Conservation (phyloP, 1,139 yeast species). For the Zygotorulaspora mrakii region DNA sequence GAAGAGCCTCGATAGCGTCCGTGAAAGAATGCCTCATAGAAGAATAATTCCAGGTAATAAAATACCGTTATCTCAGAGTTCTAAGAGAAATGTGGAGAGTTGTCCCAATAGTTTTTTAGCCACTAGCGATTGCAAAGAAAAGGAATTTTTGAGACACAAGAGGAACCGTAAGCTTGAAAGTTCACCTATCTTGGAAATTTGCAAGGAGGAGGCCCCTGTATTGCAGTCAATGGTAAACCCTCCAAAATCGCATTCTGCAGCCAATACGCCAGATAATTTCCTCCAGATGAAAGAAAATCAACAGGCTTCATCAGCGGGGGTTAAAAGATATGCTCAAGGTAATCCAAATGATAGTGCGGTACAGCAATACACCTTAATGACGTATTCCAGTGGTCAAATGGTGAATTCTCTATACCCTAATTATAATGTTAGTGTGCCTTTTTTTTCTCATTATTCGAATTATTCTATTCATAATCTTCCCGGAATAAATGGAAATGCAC, state of each 20-base stretch:
- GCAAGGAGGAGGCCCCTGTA: slow-evolving; percentile 6
- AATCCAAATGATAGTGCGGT: slow-evolving; percentile 10
- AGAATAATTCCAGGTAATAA: slow-evolving; percentile 8
- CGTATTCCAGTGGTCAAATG: slow-evolving; percentile 18
- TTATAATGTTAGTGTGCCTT: slow-evolving; percentile 14
- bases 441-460: slow-evolving; percentile 11
- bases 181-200: slow-evolving; percentile 8
- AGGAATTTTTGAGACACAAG: slow-evolving; percentile 9
- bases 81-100: slow-evolving; percentile 13
- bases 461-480: slow-evolving; percentile 8
- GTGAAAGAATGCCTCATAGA: slow-evolving; percentile 9
- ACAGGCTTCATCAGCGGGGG: slow-evolving; percentile 10
- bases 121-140: slow-evolving; percentile 9
- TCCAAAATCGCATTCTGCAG: slow-evolving; percentile 6
- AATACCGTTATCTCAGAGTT: slow-evolving; percentile 6
- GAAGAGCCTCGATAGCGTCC: background rate
- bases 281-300: slow-evolving; percentile 11
- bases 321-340: slow-evolving; percentile 7
- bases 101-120: slow-evolving; percentile 14
- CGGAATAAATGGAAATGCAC: slow-evolving; percentile 1
- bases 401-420: slow-evolving; percentile 14
- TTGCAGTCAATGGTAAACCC: slow-evolving; percentile 6
- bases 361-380: slow-evolving; percentile 21
- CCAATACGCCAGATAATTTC: slow-evolving; percentile 9
- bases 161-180: slow-evolving; percentile 12